phyloP scores from a whole-genome alignment of 306 rosid species.

The Quercus agrifolia region DNA sequence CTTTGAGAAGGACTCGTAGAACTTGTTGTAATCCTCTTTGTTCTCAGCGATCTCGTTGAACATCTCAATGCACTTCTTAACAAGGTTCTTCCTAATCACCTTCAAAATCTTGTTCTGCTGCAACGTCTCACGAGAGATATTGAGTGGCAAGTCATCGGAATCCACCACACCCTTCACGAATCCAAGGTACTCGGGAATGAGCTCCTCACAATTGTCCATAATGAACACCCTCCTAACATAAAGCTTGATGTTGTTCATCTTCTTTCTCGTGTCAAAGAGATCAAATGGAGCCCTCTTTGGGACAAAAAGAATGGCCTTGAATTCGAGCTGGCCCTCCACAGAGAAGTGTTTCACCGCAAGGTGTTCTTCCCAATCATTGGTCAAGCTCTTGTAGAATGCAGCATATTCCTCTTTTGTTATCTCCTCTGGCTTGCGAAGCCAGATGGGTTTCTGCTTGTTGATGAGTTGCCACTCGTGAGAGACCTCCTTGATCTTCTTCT shows the following conservation, averaged over 20 bases:
- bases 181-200: constrained; percentile 69
- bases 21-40: constrained; percentile 61
- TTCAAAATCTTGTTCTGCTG: constrained; percentile 72
- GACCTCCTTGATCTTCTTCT: constrained; percentile 68
- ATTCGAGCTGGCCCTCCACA: constrained; percentile 73
- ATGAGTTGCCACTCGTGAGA: constrained; percentile 67
- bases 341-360: constrained; percentile 72
- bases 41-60: constrained; percentile 72
- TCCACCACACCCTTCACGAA: constrained; percentile 73
- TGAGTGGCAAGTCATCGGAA: constrained; percentile 68
- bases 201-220: constrained; percentile 73
- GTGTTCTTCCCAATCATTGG: constrained; percentile 76
- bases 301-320: constrained; percentile 64
- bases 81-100: constrained; percentile 70
- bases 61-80: constrained; percentile 80
- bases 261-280: constrained; percentile 63
- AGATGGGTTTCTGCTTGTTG: constrained; percentile 76
- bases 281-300: constrained; percentile 74
- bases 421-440: constrained; percentile 78
- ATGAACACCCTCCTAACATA: constrained; percentile 73
- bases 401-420: constrained; percentile 68
- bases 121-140: constrained; percentile 69
- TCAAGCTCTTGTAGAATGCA: constrained; percentile 68
- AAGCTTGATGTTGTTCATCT: constrained; percentile 71
- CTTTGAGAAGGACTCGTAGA: constrained; percentile 68